A percentile compares a stretch with the other conserved stretches of the same genome.
Evolutionary conservation across 116 monocot genomes (phyloP).

Genomic region (Cymodocea nodosa): DNA sequence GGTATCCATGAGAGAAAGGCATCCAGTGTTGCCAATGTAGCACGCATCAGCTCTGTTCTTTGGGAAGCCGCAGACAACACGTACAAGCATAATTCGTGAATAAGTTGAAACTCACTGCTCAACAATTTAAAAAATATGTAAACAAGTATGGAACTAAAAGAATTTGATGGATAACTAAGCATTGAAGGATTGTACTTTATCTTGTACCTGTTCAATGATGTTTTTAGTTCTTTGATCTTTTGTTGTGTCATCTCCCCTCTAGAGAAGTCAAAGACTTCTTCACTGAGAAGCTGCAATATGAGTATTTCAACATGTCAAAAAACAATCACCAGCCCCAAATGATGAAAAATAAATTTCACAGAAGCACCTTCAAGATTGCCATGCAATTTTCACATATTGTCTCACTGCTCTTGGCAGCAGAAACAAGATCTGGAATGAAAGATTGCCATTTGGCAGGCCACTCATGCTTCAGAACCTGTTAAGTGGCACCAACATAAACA

Average conservation of each 20-base stretch:
- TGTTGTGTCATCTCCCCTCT: slow-evolving; percentile 98
- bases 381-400: slow-evolving; percentile 99
- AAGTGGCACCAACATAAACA: not conserved
- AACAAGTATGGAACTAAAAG: not conserved
- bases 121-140: not conserved
- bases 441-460: slow-evolving; percentile 96
- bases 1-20: slow-evolving; percentile 99
- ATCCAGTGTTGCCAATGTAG: slow-evolving; percentile 88
- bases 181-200: too few species aligned
- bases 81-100: slow-evolving; percentile 95
- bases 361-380: slow-evolving; percentile 83
- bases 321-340: not conserved
- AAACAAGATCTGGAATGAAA: slow-evolving; percentile 93
- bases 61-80: slow-evolving; percentile 89
- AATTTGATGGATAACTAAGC: too few species aligned
- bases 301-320: not conserved
- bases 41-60: slow-evolving; percentile 84
- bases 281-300: slow-evolving; percentile 90
- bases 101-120: slow-evolving; percentile 93
- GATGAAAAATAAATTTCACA: not conserved
- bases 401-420: slow-evolving; percentile 93
- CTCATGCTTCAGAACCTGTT: slow-evolving; percentile 91
- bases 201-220: slow-evolving; percentile 92
- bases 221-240: slow-evolving; percentile 94
- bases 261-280: slow-evolving; percentile 99